Evolutionary conservation across 2,329 filamentous ascomycete species (phyloP), one percentile per base, ranked within the genome.

Genomic region (Tolypocladium tropicale): DNA sequence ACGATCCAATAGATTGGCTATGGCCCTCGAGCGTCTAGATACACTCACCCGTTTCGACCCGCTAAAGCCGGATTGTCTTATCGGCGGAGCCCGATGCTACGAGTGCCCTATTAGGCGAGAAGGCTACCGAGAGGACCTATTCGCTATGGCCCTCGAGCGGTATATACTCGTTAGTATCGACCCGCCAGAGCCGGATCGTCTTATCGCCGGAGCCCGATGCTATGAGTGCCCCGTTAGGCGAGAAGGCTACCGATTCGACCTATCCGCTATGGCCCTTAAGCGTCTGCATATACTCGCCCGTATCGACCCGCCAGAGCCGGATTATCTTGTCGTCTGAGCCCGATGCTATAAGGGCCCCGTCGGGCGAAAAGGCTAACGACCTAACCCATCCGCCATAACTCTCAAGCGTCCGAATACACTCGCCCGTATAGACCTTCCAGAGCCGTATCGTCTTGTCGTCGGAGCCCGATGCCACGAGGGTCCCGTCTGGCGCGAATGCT

Each of bases 391-490:
- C 6, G 3, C 11, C 7, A 23, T 41, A 2, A n/a, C 37, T 9
- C 1, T 41, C 7, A 5, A 52, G 33, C 23, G n/a, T 37, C 16
- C 37, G 50, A 2, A 52, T 10, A 18, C n/a, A 43, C 34, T 53
- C 23, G 52, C 52, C 36, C 21, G 34, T 51, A n/a, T 53, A 21
- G 55, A 21, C 14, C 16, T 53, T 36, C 59, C 59, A 60, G 16
- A 60, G n/a, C 16, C 34, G 43, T 7, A 56, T 25, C 3, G 56
- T 55, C 2, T 30, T 28, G 30, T 56, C 53, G 12, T 21, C 12
- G 2, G 57, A 58, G 21, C 30, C 55, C 16, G 57, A 57, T 1
- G 58, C 57, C 2, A 60, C n/a, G 18, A 54, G 23, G 11, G n/a
- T 37, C 25, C n/a, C 12, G n/a, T 57, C 55, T 23, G 21, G 28